Evolutionary conservation across 345 rosid species (phyloP).

Genomic region (Corchorus olitorius): DNA sequence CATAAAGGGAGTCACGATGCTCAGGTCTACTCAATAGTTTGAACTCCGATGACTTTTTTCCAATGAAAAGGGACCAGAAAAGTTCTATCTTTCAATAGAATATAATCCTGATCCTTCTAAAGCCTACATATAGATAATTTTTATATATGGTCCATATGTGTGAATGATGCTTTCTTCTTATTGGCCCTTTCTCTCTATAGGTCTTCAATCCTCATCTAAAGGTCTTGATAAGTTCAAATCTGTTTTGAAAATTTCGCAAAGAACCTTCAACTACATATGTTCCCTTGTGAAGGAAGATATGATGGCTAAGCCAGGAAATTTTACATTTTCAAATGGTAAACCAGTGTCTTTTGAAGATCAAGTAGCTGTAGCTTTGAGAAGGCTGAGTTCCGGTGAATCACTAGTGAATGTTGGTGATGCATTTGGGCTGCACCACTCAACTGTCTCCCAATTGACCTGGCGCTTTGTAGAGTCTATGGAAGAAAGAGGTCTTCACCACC

Average conservation of each 20-base stretch:
- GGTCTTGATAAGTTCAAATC: conserved; percentile 43
- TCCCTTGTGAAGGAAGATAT: conserved; percentile 58
- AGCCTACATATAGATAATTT: neutral
- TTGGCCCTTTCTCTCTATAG: conserved; percentile 33
- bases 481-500: conserved; percentile 56
- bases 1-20: neutral
- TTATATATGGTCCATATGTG: neutral
- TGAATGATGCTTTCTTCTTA: conserved; percentile 2
- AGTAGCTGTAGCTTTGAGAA: conserved; percentile 64
- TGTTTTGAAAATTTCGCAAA: conserved; percentile 46
- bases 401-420: conserved; percentile 50
- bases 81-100: neutral
- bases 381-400: conserved; percentile 62
- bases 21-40: neutral
- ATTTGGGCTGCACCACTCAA: conserved; percentile 59
- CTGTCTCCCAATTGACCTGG: conserved; percentile 70
- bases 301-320: conserved; percentile 41
- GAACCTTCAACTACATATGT: conserved; percentile 57
- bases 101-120: neutral
- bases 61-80: neutral
- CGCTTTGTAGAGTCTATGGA: conserved; percentile 70
- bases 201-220: conserved; percentile 41
- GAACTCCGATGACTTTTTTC: neutral
- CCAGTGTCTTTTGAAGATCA: conserved; percentile 49
- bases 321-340: conserved; percentile 47